Base-by-base conservation (phyloP, 1,284 basidiomycete species). In the Irpex sp. region DNA sequence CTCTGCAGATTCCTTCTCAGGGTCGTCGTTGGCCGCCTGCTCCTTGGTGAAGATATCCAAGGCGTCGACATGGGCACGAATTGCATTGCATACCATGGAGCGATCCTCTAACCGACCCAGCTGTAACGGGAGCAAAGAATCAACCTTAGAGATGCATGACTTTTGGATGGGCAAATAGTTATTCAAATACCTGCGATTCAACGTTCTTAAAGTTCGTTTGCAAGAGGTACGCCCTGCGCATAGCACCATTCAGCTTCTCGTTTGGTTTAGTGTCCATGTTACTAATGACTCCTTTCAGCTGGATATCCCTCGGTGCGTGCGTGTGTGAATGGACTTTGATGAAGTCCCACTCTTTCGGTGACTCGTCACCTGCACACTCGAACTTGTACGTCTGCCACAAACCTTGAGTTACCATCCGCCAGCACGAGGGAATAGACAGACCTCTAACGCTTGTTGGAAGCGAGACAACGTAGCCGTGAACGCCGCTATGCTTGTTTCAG, bases 131-230 rank as follows among this genome's bases (percentile, higher is more conserved):
- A 57, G 31, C 21, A 54, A 13, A 11, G 17, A 11, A 56, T 6
- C 37, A 39, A 61, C 21, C 8, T 51, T 36, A 50, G 35, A 54
- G 37, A 57, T n/a, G n/a, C n/a, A n/a, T n/a, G n/a, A 17, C 19
- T 8, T 47, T 51, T 60, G 6, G 8, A n/a, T n/a, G n/a, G n/a
- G 49, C 5, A 21, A 5, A 15, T 39, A 50, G 11, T 39, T 39
- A 39, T 21, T 6, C 6, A 65, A 21, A 53, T 39, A 72, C 72
- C 67, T 72, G 72, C 6, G 51, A 33, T 6, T 60, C 70, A 43
- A 70, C 58, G 55, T 71, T 60, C 60, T 74, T 73, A 61, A 73
- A 74, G 60, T 78, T 78, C 17, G 71, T 71, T 2, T 49, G 62
- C 1, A 35, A n/a, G 2, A 65, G 63, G 57, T 75, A 76, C 1